phyloP scores from a whole-genome alignment of 2,329 filamentous ascomycete species.

The Leptographium galeiforme region DNA sequence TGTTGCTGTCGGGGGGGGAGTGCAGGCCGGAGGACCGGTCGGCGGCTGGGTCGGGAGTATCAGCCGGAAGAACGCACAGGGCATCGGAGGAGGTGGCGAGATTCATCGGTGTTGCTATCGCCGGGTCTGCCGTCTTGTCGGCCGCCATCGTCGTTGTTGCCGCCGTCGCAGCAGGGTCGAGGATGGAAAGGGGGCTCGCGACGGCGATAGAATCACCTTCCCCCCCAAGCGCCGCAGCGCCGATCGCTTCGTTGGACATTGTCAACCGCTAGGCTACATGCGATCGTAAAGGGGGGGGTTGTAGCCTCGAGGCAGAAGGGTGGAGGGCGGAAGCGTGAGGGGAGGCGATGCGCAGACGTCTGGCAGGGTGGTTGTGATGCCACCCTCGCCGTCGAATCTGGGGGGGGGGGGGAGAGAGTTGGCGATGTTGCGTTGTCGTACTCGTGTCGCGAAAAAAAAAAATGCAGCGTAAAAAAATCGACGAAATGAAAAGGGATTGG shows the following conservation, averaged over 20 bases:
- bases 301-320: constrained; percentile 10
- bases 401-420: background rate
- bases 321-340: background rate
- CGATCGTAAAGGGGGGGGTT: constrained; percentile 13
- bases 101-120: constrained; percentile 5
- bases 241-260: constrained; percentile 45
- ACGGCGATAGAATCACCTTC: constrained; percentile 16
- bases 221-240: constrained; percentile 30
- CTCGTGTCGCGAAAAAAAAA: constrained; percentile 2
- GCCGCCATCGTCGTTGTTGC: constrained; percentile 5
- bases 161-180: constrained; percentile 1
- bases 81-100: background rate
- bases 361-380: background rate
- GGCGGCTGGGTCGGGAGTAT: constrained; percentile 2
- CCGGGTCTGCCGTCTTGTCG: constrained; percentile 10
- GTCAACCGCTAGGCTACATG: constrained; percentile 15
- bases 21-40: constrained; percentile 36
- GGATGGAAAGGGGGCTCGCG: constrained; percentile 8
- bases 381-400: background rate
- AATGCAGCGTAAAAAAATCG: constrained; percentile 2
- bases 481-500: constrained; percentile 2
- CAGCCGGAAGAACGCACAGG: background rate
- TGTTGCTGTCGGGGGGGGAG: constrained; percentile 52
- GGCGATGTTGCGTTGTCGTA: constrained; percentile 2
- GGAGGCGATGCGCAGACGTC: constrained; percentile 1